Percentiles rank a stretch among this genome's conserved stretches.
These are phyloP conservation scores for Hamamelis virginiana DNA, from an alignment of 164 flowering plant genomes.

Conservation along the genomic window DNA sequence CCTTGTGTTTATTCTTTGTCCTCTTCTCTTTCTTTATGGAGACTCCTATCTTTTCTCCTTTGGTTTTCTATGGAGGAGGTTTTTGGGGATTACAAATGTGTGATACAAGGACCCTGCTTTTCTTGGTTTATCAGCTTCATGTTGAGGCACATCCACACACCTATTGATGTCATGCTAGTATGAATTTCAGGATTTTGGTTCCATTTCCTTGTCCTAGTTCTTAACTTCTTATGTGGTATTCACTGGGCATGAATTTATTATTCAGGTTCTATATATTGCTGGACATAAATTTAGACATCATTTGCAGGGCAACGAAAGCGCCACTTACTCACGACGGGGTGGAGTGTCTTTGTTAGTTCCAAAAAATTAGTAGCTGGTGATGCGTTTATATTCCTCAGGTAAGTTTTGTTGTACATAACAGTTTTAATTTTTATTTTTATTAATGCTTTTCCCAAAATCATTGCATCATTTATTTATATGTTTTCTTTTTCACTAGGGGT, in stretches of 20 bases:
- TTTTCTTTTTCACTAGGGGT: slow-evolving; percentile 46
- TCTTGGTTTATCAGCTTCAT: too few relatives aligned
- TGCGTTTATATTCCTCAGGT: slow-evolving; percentile 87
- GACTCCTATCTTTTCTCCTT: too few relatives aligned
- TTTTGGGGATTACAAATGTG: too few relatives aligned
- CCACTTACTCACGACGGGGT: slow-evolving; percentile 87
- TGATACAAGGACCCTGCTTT: too few relatives aligned
- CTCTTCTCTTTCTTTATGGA: too few relatives aligned
- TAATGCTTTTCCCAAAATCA: neutral
- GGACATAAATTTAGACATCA: neutral
- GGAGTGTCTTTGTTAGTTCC: slow-evolving; percentile 93
- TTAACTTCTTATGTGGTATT: too few relatives aligned
- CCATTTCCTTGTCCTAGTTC: neutral
- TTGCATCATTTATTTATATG: neutral
- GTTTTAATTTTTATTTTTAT: neutral
- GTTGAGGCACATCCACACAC: too few relatives aligned
- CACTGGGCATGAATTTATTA: neutral
- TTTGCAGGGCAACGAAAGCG: slow-evolving; percentile 87
- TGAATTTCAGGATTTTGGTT: too few relatives aligned
- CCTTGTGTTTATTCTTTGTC: too few relatives aligned
- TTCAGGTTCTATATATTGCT: neutral
- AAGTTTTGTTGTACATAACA: slow-evolving; percentile 14
- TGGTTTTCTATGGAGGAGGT: too few relatives aligned
- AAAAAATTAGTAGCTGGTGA: slow-evolving; percentile 91
- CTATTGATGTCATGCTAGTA: too few relatives aligned